Conservation (phyloP, 805 yeast genomes). For the Kodamaea sagamina region DNA sequence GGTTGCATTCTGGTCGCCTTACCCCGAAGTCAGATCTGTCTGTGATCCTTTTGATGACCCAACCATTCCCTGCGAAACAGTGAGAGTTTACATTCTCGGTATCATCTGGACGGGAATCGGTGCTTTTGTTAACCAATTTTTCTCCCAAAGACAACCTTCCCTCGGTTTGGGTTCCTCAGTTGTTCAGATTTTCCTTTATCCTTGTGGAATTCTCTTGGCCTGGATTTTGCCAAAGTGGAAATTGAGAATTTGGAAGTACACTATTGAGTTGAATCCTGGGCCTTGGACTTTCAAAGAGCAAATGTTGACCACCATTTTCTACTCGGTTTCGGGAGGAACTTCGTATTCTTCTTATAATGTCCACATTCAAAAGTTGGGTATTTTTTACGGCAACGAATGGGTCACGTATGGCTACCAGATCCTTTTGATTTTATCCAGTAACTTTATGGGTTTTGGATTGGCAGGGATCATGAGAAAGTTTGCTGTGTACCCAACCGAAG, state of each 20-base stretch:
- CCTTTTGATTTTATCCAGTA: slow-evolving; percentile 25
- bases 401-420: slow-evolving; percentile 30
- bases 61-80: slow-evolving; percentile 48
- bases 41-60: slow-evolving; percentile 57
- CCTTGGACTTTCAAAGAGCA: slow-evolving; percentile 69
- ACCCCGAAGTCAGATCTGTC: slow-evolving; percentile 39
- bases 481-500: slow-evolving; percentile 50
- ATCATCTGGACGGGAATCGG: slow-evolving; percentile 53
- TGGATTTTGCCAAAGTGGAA: slow-evolving; percentile 40
- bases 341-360: slow-evolving; percentile 18
- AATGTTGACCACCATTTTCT: slow-evolving; percentile 56
- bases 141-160: slow-evolving; percentile 53
- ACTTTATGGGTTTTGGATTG: slow-evolving; percentile 34
- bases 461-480: slow-evolving; percentile 32
- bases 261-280: slow-evolving; percentile 55
- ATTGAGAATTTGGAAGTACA: slow-evolving; percentile 32
- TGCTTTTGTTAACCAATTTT: slow-evolving; percentile 57
- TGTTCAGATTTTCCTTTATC: slow-evolving; percentile 48
- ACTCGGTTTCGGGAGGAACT: slow-evolving; percentile 33
- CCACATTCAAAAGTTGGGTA: slow-evolving; percentile 17
- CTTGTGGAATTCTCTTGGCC: slow-evolving; percentile 41
- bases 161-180: slow-evolving; percentile 47
- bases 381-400: slow-evolving; percentile 29
- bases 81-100: slow-evolving; percentile 56
- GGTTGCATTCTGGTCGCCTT: slow-evolving; percentile 42